These are phyloP conservation scores for Penicillium paxilli DNA, from an alignment of 495 filamentous ascomycete species.

Conservation along the genomic window DNA sequence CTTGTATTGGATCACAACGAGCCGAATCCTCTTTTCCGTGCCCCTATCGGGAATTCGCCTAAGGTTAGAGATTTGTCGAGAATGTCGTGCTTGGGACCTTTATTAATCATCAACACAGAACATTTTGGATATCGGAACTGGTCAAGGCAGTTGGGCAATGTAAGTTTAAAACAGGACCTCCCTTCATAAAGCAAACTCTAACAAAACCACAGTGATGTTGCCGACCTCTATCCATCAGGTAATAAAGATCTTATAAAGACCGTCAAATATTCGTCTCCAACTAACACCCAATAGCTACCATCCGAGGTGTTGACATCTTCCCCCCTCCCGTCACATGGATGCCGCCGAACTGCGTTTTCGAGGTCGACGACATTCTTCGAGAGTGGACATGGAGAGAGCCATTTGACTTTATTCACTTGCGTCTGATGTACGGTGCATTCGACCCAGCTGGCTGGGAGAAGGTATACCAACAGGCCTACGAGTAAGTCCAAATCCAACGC, in stretches of 20 bases:
- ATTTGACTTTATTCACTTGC: background rate
- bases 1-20: background rate
- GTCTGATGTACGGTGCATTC: background rate
- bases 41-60: conserved; percentile 2
- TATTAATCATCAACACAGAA: conserved; percentile 10
- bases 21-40: conserved; percentile 5
- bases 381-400: background rate
- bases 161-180: background rate
- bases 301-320: background rate
- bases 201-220: conserved; percentile 5
- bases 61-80: background rate
- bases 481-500: background rate
- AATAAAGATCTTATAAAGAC: background rate
- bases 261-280: no score
- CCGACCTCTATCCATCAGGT: conserved; percentile 4
- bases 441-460: background rate
- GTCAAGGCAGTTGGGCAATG: conserved; percentile 10
- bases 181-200: background rate
- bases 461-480: background rate
- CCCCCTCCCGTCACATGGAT: background rate
- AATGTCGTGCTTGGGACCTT: background rate
- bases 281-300: background rate
- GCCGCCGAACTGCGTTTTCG: background rate
- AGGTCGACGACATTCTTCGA: background rate
- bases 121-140: conserved; percentile 18